A percentile compares a stretch with the other conserved stretches of the same genome.
phyloP scores from a whole-genome alignment of 129 eudicot species.

The Sambucus nigra region DNA sequence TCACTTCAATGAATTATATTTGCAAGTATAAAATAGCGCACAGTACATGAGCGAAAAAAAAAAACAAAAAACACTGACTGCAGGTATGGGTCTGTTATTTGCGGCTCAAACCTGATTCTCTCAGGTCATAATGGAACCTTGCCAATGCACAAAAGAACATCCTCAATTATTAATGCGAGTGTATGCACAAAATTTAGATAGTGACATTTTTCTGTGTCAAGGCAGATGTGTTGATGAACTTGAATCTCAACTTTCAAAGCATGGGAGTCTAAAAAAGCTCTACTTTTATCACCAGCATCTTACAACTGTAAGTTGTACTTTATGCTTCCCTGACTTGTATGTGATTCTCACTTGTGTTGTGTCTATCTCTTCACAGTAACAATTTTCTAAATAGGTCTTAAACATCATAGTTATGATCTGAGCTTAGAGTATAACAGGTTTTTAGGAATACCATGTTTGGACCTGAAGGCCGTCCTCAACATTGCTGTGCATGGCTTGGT shows the following conservation, averaged over 20 bases:
- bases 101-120: too few species aligned
- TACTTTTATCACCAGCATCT: slow-evolving; percentile 99
- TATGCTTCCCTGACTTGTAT: neutral
- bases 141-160: too few species aligned
- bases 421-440: slow-evolving; percentile 42
- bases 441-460: slow-evolving; percentile 99
- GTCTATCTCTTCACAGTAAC: neutral
- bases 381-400: neutral
- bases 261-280: slow-evolving; percentile 90
- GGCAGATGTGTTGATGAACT: slow-evolving; percentile 99
- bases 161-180: neutral
- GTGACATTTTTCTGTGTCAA: slow-evolving; percentile 15
- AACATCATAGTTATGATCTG: slow-evolving; percentile 10
- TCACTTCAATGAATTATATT: too few species aligned
- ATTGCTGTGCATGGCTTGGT: slow-evolving; percentile 99
- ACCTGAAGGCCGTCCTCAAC: slow-evolving; percentile 99
- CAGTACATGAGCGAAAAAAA: too few species aligned
- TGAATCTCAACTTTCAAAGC: slow-evolving; percentile 83
- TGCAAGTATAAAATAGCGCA: too few species aligned
- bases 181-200: neutral
- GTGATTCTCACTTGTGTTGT: neutral
- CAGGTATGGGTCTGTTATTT: too few species aligned
- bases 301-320: slow-evolving; percentile 58
- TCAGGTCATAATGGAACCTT: too few species aligned
- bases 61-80: too few species aligned